These are phyloP conservation scores for Apocynum venetum DNA, from an alignment of 257 asterid species.

Conservation along the genomic window DNA sequence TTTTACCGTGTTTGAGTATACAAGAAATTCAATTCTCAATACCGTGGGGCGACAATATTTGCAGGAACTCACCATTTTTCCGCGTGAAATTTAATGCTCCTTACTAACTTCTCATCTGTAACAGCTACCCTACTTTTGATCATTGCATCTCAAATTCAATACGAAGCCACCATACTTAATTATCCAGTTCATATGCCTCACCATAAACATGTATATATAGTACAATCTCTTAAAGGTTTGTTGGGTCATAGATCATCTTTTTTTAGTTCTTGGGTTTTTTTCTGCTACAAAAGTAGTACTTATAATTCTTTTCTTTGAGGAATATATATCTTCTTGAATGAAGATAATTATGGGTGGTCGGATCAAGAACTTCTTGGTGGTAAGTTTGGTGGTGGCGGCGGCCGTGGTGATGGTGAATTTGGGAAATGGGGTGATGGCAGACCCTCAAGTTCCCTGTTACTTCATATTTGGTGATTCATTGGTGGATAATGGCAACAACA, in stretches of 20 bases:
- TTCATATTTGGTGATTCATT: conserved; percentile 43
- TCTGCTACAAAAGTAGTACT: too few species aligned
- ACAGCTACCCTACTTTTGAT: neutral
- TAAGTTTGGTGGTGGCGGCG: neutral
- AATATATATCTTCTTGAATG: too few species aligned
- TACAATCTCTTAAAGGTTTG: neutral
- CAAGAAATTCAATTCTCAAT: neutral
- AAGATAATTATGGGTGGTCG: conserved; percentile 4
- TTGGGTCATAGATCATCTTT: neutral
- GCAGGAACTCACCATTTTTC: conserved; percentile 8
- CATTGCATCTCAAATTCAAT: neutral
- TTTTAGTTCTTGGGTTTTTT: neutral
- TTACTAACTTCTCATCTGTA: conserved; percentile 2
- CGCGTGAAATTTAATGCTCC: conserved; percentile 29
- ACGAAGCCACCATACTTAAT: neutral
- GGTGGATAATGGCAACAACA: conserved; percentile 43
- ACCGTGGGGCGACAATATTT: neutral
- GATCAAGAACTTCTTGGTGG: conserved; percentile 2
- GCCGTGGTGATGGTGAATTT: conserved; percentile 1
- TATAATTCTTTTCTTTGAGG: neutral
- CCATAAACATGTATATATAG: neutral
- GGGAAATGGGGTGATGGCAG: conserved; percentile 10
- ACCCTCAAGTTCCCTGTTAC: conserved; percentile 42
- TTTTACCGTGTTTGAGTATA: neutral
- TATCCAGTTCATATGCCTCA: neutral